These are phyloP conservation scores for Flaveria brownii DNA, from an alignment of 129 eudicot genomes.

Conservation along the genomic window DNA sequence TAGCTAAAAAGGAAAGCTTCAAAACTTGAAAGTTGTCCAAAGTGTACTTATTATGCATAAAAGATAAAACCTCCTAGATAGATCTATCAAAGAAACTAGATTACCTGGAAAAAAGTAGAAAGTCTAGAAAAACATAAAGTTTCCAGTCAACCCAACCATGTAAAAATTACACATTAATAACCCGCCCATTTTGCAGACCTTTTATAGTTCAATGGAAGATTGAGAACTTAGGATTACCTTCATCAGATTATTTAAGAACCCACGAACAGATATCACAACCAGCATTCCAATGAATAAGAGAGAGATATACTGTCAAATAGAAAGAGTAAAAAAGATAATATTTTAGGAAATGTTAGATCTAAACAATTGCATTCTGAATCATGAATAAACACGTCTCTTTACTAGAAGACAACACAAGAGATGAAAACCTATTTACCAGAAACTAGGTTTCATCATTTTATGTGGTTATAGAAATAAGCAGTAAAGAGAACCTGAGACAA, in stretches of 20 bases:
- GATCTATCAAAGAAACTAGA: not conserved
- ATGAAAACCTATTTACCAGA: not conserved
- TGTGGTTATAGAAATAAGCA: not conserved
- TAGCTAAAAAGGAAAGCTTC: not conserved
- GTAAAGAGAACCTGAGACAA: conserved; percentile 77
- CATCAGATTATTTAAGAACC: conserved; percentile 88
- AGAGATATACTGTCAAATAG: conserved; percentile 75
- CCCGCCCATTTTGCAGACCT: not conserved
- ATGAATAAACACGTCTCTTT: not conserved
- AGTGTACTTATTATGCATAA: not conserved
- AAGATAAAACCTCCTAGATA: not conserved
- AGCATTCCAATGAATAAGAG: conserved; percentile 94
- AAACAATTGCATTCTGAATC: conserved; percentile 5
- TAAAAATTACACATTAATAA: not conserved
- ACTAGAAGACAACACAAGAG: not conserved
- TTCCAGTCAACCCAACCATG: not conserved
- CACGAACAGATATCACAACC: conserved; percentile 93
- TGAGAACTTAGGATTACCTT: conserved; percentile 56
- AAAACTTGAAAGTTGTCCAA: not conserved
- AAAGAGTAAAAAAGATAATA: not conserved
- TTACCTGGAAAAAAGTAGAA: not conserved
- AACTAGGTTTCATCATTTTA: not conserved
- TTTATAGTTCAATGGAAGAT: not conserved
- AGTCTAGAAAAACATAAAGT: not conserved
- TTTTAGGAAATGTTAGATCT: conserved; percentile 4